phyloP scores from a whole-genome alignment of 805 yeast species.

The Candida sakaeoensis region DNA sequence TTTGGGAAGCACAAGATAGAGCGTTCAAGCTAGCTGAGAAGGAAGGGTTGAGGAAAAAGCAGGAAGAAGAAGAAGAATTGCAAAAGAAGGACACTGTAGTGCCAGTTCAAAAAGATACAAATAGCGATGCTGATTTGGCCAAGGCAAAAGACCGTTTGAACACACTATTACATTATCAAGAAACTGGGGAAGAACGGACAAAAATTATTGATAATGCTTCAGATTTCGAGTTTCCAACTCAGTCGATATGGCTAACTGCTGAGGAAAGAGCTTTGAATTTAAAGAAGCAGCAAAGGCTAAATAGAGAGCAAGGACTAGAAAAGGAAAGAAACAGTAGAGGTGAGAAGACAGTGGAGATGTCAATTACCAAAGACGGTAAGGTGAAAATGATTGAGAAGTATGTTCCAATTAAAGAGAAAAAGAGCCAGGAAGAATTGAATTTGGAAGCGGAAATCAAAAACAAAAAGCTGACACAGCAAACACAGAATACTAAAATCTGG shows the following conservation, averaged over 20 bases:
- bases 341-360: constrained; percentile 69
- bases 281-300: constrained; percentile 77
- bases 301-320: constrained; percentile 58
- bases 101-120: constrained; percentile 20
- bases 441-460: constrained; percentile 31
- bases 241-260: constrained; percentile 75
- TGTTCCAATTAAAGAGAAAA: constrained; percentile 10
- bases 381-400: constrained; percentile 57
- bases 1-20: constrained; percentile 66
- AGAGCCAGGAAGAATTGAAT: constrained; percentile 33
- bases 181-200: constrained; percentile 84
- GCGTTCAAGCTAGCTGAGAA: constrained; percentile 58
- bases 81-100: constrained; percentile 38
- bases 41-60: constrained; percentile 22
- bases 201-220: constrained; percentile 89
- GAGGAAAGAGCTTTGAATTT: constrained; percentile 83
- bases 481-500: constrained; percentile 44
- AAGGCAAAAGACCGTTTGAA: constrained; percentile 75
- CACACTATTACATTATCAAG: constrained; percentile 74
- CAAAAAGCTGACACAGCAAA: constrained; percentile 25
- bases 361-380: constrained; percentile 69
- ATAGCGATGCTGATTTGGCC: constrained; percentile 52
- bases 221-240: constrained; percentile 67
- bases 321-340: constrained; percentile 72
- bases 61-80: constrained; percentile 29